Evolutionary conservation across 257 asterid genomes (phyloP).

Genomic region (Nemophila menziesii): DNA sequence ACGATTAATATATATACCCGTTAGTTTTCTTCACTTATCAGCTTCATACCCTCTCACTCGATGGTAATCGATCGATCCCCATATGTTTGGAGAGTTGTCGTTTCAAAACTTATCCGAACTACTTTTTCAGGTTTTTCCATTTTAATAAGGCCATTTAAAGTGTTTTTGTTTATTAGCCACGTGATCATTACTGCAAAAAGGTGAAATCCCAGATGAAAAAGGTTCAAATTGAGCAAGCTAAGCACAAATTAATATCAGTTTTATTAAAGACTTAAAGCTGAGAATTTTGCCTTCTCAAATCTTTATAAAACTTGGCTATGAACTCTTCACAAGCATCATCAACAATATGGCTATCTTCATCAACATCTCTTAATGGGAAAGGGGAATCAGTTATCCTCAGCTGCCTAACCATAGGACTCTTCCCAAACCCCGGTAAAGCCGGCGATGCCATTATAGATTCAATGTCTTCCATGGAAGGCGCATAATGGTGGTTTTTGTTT

Average conservation of each 20-base stretch:
- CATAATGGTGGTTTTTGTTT: not conserved
- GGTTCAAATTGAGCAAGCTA: too few species aligned
- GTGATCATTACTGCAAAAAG: too few species aligned
- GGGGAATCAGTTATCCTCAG: constrained; percentile 69
- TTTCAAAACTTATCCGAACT: too few species aligned
- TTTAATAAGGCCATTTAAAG: too few species aligned
- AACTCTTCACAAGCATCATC: constrained; percentile 63
- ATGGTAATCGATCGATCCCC: too few species aligned
- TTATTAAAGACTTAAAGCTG: not conserved
- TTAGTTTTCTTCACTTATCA: too few species aligned
- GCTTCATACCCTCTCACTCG: too few species aligned
- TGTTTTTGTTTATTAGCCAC: too few species aligned
- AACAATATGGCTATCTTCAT: constrained; percentile 27
- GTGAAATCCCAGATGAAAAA: too few species aligned
- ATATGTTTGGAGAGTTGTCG: too few species aligned
- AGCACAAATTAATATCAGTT: not conserved
- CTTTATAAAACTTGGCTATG: constrained; percentile 39
- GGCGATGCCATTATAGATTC: constrained; percentile 8
- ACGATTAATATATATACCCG: too few species aligned
- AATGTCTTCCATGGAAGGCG: not conserved
- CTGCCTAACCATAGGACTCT: constrained; percentile 40
- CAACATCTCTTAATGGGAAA: constrained; percentile 27
- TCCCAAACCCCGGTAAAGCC: constrained; percentile 12
- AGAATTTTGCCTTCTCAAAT: constrained; percentile 37
- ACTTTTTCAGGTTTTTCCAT: too few species aligned